phyloP scores from a whole-genome alignment of 1,284 basidiomycete genomes.

The Anthracocystis setariae region DNA sequence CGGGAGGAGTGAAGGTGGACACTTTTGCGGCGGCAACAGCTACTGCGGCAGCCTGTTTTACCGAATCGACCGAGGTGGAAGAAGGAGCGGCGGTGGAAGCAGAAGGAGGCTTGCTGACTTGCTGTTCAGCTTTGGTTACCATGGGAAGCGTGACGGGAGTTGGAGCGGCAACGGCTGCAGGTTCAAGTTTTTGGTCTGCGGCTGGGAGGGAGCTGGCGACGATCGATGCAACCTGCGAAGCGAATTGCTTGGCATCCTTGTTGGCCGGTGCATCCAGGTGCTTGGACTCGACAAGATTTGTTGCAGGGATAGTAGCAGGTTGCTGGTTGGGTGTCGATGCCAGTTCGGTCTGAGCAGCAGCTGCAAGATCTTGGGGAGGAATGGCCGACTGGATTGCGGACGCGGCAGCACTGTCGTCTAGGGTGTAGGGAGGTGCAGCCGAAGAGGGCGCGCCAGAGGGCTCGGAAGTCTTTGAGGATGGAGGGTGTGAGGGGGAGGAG shows the following conservation, averaged over 20 bases:
- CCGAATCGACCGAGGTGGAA: background rate
- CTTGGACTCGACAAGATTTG: background rate
- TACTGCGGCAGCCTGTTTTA: conserved; percentile 1
- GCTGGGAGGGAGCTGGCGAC: conserved; percentile 12
- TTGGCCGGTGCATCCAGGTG: background rate
- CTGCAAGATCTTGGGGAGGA: background rate
- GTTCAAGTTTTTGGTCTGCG: conserved; percentile 3
- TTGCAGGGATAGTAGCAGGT: background rate
- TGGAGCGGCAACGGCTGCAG: conserved; percentile 12
- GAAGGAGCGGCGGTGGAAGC: background rate
- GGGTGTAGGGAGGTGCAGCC: conserved; percentile 2
- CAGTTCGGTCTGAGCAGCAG: background rate
- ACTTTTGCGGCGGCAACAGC: conserved; percentile 16
- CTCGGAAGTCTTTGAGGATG: background rate
- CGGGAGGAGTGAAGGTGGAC: conserved; percentile 22
- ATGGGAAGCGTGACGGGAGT: conserved; percentile 9
- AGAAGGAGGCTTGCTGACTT: background rate
- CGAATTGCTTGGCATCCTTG: conserved; percentile 8
- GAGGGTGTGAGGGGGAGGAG: conserved; percentile 3
- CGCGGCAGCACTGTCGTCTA: conserved; percentile 2
- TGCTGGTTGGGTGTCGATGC: background rate
- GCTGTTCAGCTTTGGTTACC: conserved; percentile 6
- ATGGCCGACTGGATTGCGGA: background rate
- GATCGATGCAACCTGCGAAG: conserved; percentile 14
- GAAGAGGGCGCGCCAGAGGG: background rate